Conservation (phyloP, 768 basidiomycete species). For the Mycena latifolia region DNA sequence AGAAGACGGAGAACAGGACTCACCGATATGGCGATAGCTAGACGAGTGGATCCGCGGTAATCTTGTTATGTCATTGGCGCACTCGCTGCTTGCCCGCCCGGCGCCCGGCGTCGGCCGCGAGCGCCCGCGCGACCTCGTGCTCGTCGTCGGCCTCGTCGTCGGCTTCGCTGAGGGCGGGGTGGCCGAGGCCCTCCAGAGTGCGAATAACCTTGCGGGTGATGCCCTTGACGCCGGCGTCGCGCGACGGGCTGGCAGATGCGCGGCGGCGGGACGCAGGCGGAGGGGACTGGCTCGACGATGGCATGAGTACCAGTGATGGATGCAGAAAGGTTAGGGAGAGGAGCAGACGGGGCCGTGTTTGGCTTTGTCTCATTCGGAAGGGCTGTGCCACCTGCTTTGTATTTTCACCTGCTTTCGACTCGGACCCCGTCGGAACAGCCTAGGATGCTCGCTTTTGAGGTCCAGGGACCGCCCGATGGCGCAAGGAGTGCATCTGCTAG, state of each 20-base stretch:
- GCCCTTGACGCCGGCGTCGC: constrained; percentile 55
- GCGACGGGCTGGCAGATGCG: constrained; percentile 37
- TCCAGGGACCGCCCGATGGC: background rate
- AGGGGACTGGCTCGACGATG: constrained; percentile 3
- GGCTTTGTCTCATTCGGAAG: background rate
- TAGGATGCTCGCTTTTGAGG: too few species aligned
- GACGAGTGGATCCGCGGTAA: constrained; percentile 94
- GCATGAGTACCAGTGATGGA: too few species aligned
- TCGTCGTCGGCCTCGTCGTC: constrained; percentile 53
- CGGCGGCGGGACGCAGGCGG: constrained; percentile 1
- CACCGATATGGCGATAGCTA: too few species aligned
- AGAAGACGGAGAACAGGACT: too few species aligned
- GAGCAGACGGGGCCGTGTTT: constrained; percentile 1
- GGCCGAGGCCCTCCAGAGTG: constrained; percentile 60
- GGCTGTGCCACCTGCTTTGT: too few species aligned
- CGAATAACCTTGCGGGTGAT: constrained; percentile 64
- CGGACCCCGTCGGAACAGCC: too few species aligned
- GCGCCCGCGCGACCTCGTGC: constrained; percentile 41
- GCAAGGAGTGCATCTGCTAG: background rate
- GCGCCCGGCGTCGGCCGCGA: constrained; percentile 34
- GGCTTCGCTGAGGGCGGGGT: constrained; percentile 37
- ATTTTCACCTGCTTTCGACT: too few species aligned
- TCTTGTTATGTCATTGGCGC: constrained; percentile 61
- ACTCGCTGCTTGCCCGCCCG: constrained; percentile 25
- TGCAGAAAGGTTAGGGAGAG: background rate